Evolutionary conservation across 2,329 filamentous ascomycete genomes (phyloP), one percentile per base, ranked within the genome.

Genomic region (Botryotinia globosa): DNA sequence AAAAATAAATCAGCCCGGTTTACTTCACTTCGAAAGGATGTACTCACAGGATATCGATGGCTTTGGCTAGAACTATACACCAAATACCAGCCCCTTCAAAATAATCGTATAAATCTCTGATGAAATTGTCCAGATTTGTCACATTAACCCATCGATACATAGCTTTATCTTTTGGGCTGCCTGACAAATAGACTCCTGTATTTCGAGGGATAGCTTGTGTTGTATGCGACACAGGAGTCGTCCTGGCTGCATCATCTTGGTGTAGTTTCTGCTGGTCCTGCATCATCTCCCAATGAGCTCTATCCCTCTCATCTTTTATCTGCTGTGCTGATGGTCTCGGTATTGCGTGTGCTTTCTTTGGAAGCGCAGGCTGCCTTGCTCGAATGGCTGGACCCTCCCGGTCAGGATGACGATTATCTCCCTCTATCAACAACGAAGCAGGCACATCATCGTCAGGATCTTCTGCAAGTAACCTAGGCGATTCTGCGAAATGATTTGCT

Each of bases 111-210:
- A 92, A 89, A 62, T 92, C 88, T 71, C 85, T 85, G 74, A 93
- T 83, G 78, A 92, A 93, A 69, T 87, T 88, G 79, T 93, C 91
- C 72, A 93, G 80, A 77, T 92, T 91, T 72, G 87, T 86, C 56
- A 92, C 90, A 77, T 92, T 92, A 29, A 90, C 88, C 89, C 91
- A 93, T 74, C 88, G 85, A 88, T 90, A 93, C 84, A 92, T 86
- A 32, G 91, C 91, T 78, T 88, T 90, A 77, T 91, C 88, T 81
- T 87, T 87, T 0, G 89, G 88, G 77, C 89, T 87, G 42, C 85
- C 83, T 69, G 83, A 73, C 32, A 79, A 83, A 39, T 39, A 62
- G 69, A 85, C 82, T 18, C 84, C 85, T 51, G 83, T 84, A 73
- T 84, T 85, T 75, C 85, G 85, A 75, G 84, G 85, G 81, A 84